Evolutionary conservation across 139 green algal genomes (phyloP), one percentile per base, ranked within the genome.

Genomic region (Chlorella sorokiniana): DNA sequence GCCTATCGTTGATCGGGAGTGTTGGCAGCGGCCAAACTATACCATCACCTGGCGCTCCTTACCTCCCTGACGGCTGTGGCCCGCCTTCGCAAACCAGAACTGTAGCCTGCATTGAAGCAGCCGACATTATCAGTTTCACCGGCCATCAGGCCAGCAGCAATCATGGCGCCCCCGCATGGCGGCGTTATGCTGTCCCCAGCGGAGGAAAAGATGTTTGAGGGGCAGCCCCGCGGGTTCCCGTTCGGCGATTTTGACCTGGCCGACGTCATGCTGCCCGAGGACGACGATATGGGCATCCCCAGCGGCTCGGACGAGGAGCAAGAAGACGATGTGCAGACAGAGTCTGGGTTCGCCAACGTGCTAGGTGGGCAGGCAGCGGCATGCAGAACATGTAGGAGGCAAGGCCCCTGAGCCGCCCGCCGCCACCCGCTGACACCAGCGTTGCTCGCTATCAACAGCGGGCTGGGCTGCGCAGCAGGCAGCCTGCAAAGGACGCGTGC

Each of bases 331-430:
- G 41, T 98, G 0, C 70, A 97, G 82, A 89, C 85, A 29, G 97
- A 99, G 78, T 95, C 82, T 16, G 97, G 97, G 44, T 98, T 99
- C 83, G 95, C 91, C 77, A 95, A 89, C 71, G 94, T 98, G n/a
- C 91, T 98, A 29, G 93, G 93, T 97, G 75, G 70, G 90, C 37
- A 1, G 4, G 31, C 31, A n/a, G n/a, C 31, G 40, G 62, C 62
- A 42, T n/a, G 25, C 59, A 33, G 16, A 8, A n/a, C n/a, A n/a
- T n/a, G n/a, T n/a, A n/a, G n/a, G n/a, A n/a, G n/a, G n/a, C n/a
- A n/a, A n/a, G n/a, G n/a, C n/a, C n/a, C n/a, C n/a, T n/a, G n/a
- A n/a, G n/a, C n/a, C n/a, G n/a, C n/a, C n/a, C n/a, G n/a, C n/a
- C n/a, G n/a, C n/a, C n/a, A n/a, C n/a, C n/a, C n/a, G n/a, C n/a